Base-by-base conservation (phyloP, 140 eudicot species). In the Senecio squalidus region DNA sequence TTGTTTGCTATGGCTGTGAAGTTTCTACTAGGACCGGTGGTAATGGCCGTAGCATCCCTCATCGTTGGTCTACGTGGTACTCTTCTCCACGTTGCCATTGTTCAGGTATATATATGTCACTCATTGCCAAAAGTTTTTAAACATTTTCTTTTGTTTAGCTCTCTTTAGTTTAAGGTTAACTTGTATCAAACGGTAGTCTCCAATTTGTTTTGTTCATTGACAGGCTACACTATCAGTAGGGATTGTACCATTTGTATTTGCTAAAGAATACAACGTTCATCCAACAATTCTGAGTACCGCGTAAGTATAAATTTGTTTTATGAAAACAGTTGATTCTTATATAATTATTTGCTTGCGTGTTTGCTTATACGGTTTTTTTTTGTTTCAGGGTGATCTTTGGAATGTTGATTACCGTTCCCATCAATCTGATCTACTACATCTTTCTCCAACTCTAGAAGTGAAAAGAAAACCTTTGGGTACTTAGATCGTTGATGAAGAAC, bases 391-490 rank as follows among this genome's bases (percentile, higher is more conserved):
- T 71, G 29, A 71, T 71, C 14, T 71, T 63, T 26, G 77, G 71
- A 64, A 71, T 71, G 77, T 3, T 71, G 60, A 71, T 71, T 33
- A 63, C 77, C 28, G 77, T 71, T n/a, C 77, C 77, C 2, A 71
- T 71, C 33, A 71, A 46, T 10, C 5, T 71, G 58, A 38, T 51
- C 60, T 71, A 55, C 66, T 63, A 71, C 66, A 63, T 71, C 47
- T 6, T 71, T 46, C 66, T 71, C 16, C 47, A 63, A 55, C n/a
- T n/a, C n/a, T n/a, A n/a, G n/a, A n/a, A n/a, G n/a, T n/a, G n/a
- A n/a, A n/a, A n/a, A n/a, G n/a, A n/a, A n/a, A n/a, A n/a, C n/a
- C n/a, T n/a, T n/a, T n/a, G n/a, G n/a, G n/a, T n/a, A n/a, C n/a
- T n/a, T n/a, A n/a, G n/a, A n/a, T n/a, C n/a, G n/a, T n/a, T n/a